Evolutionary conservation across 108 stramenopile genomes (phyloP), one percentile per base, ranked within the genome.

Genomic region (Nannochloropsis gaditana): DNA sequence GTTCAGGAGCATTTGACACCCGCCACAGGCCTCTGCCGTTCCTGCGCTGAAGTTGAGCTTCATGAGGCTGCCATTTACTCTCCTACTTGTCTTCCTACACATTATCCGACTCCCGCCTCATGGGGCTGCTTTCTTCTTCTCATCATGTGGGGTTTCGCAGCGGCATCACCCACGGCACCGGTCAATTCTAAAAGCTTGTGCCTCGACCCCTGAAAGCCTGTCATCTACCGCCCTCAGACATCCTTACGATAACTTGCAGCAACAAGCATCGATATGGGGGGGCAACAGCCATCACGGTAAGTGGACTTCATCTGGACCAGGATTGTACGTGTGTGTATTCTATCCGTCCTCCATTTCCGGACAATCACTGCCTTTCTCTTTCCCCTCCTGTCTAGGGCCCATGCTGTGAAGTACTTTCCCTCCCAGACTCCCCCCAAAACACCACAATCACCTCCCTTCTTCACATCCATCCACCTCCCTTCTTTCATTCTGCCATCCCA

Each of bases 191-290:
- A 31, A 31, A 31, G 31, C 31, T 31, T 31, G 31, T 31, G 31
- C 31, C 31, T 31, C 31, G 31, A 31, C 31, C 31, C 31, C 31
- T 31, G 31, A 31, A 31, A 31, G 31, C 31, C 31, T 31, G 31
- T 31, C 31, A 31, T 31, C 59, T 73, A 15, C 59, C 3, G 4
- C n/a, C 59, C 59, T 15, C 59, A n/a, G 19, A n/a, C 59, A 73
- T n/a, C 59, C 59, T 3, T 73, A 73, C 59, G 59, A 73, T n/a
- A 73, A 73, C n/a, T 73, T 73, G n/a, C 59, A 73, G 8, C 59
- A 73, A n/a, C 59, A 73, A 73, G 59, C 59, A 6, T 73, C 59
- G 15, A 15, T 73, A 15, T 73, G 59, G 59, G 59, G 59, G 19
- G 59, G 59, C 59, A 73, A 3, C 59, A 8, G 59, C 59, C 59